Base-by-base conservation (phyloP, 306 rosid genomes). In the Vigna radiata region DNA sequence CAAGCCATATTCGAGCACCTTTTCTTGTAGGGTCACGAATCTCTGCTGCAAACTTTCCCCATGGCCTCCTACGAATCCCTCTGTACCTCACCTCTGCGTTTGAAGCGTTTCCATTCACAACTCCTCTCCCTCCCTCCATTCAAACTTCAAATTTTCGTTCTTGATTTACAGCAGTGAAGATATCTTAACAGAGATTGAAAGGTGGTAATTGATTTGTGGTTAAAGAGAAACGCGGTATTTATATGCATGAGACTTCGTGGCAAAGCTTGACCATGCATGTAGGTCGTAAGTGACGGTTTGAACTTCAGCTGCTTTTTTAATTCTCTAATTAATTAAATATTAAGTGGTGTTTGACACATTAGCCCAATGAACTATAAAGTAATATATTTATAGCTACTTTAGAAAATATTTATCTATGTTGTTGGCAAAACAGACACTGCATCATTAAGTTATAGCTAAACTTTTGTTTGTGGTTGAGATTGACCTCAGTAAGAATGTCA, bases 41-140 rank as follows among this genome's bases (percentile, higher is more conserved):
- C 77, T 94, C 98, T 0, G 98, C 98, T 0, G 97, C 98, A 53
- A 81, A 91, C 73, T 94, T 94, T 1, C 96, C 98, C 98, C 97
- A 94, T 5, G 96, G 98, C 69, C 98, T 84, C 66, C 89, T 77
- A 5, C 98, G 81, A 39, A 94, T 92, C 27, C 98, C 98, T 76
- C 97, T 74, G 64, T 90, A 94, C 19, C 85, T 74, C 36, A 31
- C 60, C 58, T 86, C 92, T 19, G 60, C 14, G 60, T n/a, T 50
- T n/a, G 56, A 50, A 6, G 5, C 44, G 33, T 77, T 72, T 72
- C 41, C 67, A 52, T 52, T 77, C 59, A 17, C 59, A 54, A 54
- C 60, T 36, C 62, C 27, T 61, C 72, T 53, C 36, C 63, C 68
- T 71, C 83, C 87, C 36, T 91, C 96, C 98, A 59, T 59, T 27